phyloP scores from a whole-genome alignment of 2,329 filamentous ascomycete genomes.

The Colletotrichum tanaceti region DNA sequence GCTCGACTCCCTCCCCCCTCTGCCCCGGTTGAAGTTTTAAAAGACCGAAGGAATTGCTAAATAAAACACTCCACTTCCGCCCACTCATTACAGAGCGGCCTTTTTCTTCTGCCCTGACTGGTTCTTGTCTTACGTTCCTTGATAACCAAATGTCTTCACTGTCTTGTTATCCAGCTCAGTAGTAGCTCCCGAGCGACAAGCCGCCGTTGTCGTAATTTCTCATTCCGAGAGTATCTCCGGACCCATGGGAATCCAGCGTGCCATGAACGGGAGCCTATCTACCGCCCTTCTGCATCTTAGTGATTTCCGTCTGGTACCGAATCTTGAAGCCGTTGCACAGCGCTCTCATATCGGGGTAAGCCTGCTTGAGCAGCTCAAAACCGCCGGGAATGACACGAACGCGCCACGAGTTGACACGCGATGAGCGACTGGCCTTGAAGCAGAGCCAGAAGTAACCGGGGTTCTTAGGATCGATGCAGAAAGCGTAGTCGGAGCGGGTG shows the following conservation, averaged over 20 bases:
- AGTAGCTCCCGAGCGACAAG: constrained; percentile 6
- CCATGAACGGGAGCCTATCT: constrained; percentile 30
- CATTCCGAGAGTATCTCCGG: not conserved
- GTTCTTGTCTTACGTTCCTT: not conserved
- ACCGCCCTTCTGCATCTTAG: constrained; percentile 63
- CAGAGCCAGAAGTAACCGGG: constrained; percentile 96
- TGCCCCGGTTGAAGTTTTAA: not conserved
- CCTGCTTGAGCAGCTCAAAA: constrained; percentile 88
- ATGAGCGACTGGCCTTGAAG: constrained; percentile 89
- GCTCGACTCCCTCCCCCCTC: constrained; percentile 6
- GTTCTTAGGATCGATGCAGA: constrained; percentile 92
- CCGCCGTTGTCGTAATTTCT: not conserved
- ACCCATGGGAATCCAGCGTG: not conserved
- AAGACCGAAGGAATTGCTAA: constrained; percentile 10
- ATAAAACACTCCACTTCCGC: constrained; percentile 9
- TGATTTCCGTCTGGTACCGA: constrained; percentile 74
- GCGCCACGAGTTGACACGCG: constrained; percentile 80
- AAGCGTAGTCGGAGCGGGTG: constrained; percentile 91
- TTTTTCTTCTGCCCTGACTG: not conserved
- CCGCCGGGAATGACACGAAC: constrained; percentile 94
- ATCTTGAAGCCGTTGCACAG: constrained; percentile 98
- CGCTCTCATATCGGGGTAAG: constrained; percentile 94
- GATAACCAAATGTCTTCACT: constrained; percentile 3
- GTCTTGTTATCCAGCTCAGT: constrained; percentile 4
- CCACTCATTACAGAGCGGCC: not conserved